Percentiles rank a stretch among this genome's conserved stretches.
These are phyloP conservation scores for Epichloe gansuensis DNA, from an alignment of 2,329 filamentous ascomycete genomes.

Conservation along the genomic window DNA sequence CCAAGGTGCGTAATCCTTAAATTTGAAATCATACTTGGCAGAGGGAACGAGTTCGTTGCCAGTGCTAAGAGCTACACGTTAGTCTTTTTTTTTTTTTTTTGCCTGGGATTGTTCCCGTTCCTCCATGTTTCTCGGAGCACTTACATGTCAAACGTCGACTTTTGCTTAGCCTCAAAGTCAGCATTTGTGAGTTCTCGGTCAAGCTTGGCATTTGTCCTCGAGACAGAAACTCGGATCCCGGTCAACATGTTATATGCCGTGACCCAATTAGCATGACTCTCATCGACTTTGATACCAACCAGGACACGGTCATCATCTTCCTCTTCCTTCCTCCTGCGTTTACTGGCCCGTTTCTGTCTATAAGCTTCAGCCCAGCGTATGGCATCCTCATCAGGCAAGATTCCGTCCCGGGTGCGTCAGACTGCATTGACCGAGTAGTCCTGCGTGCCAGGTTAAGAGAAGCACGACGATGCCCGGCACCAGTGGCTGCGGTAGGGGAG, in stretches of 20 bases:
- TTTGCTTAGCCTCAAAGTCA: slow-evolving; percentile 89
- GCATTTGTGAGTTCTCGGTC: slow-evolving; percentile 80
- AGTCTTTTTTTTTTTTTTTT: neutral
- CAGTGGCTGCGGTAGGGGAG: slow-evolving; percentile 50
- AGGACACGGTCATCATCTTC: slow-evolving; percentile 91
- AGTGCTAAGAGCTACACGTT: slow-evolving; percentile 43
- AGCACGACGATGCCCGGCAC: slow-evolving; percentile 53
- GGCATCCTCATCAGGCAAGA: slow-evolving; percentile 80
- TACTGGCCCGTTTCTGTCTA: slow-evolving; percentile 80
- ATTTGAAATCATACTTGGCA: slow-evolving; percentile 99
- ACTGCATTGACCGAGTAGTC: slow-evolving; percentile 74
- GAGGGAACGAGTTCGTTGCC: slow-evolving; percentile 96
- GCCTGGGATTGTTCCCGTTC: neutral
- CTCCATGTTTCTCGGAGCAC: slow-evolving; percentile 19
- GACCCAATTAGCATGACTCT: slow-evolving; percentile 93
- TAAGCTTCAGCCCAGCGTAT: slow-evolving; percentile 87
- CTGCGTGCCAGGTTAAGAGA: slow-evolving; percentile 76
- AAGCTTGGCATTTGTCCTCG: slow-evolving; percentile 90
- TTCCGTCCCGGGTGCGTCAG: slow-evolving; percentile 74
- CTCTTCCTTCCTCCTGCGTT: slow-evolving; percentile 68
- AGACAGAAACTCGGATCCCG: slow-evolving; percentile 93
- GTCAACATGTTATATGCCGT: slow-evolving; percentile 99
- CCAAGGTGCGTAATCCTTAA: slow-evolving; percentile 99
- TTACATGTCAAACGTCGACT: slow-evolving; percentile 97
- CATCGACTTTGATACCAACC: slow-evolving; percentile 94